phyloP scores from a whole-genome alignment of 2,329 filamentous ascomycete species.

The Fusarium hostae region DNA sequence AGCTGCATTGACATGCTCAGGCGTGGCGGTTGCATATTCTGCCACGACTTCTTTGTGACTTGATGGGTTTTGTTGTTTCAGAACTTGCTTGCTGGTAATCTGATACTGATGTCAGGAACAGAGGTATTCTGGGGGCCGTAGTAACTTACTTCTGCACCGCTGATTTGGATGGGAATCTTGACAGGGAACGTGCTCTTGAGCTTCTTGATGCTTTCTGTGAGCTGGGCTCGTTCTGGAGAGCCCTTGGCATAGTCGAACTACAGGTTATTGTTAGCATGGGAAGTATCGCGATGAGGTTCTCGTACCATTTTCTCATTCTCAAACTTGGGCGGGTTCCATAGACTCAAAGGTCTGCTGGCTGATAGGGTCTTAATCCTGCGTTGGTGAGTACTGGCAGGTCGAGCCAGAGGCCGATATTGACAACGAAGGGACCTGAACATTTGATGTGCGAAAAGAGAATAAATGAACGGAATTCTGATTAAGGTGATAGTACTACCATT shows the following conservation, averaged over 20 bases:
- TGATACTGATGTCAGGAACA: not conserved
- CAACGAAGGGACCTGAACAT: slow-evolving; percentile 30
- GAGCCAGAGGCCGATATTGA: slow-evolving; percentile 8
- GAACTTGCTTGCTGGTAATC: slow-evolving; percentile 15
- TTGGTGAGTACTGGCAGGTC: slow-evolving; percentile 1
- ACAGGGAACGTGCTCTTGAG: slow-evolving; percentile 31
- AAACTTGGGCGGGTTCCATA: slow-evolving; percentile 35
- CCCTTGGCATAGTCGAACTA: slow-evolving; percentile 38
- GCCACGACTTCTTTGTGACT: slow-evolving; percentile 28
- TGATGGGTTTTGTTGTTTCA: slow-evolving; percentile 34
- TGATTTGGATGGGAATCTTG: slow-evolving; percentile 27
- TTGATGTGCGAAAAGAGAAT: too few relatives aligned
- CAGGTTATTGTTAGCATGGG: too few relatives aligned
- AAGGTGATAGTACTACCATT: too few relatives aligned
- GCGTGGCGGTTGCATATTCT: slow-evolving; percentile 30
- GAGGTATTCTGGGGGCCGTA: fast-evolving
- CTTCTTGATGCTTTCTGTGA: slow-evolving; percentile 28
- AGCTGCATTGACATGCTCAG: slow-evolving; percentile 34
- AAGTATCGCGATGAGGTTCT: too few relatives aligned
- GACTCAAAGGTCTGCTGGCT: slow-evolving; percentile 7
- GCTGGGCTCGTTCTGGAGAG: slow-evolving; percentile 26
- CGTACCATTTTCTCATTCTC: slow-evolving; percentile 37
- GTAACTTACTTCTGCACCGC: not conserved
- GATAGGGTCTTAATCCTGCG: not conserved
- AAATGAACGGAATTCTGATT: too few relatives aligned